phyloP scores from a whole-genome alignment of 352 stramenopile species.

The Globisporangium echinulatum region DNA sequence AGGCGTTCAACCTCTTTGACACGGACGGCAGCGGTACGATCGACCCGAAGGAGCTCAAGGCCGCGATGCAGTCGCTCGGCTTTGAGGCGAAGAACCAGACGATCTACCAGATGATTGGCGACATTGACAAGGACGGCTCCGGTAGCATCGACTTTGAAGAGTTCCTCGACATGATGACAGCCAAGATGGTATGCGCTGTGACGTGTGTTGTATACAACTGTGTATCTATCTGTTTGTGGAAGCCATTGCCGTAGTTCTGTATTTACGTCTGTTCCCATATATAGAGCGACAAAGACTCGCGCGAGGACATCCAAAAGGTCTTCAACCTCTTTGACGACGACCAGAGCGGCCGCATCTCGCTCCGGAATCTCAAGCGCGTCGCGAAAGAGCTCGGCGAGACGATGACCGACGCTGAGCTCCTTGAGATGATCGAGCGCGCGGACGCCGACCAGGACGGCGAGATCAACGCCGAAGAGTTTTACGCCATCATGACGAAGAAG shows the following conservation, averaged over 20 bases:
- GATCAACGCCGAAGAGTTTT: slow-evolving; percentile 97
- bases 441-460: slow-evolving; percentile 94
- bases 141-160: slow-evolving; percentile 96
- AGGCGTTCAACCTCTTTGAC: slow-evolving; percentile 97
- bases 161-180: slow-evolving; percentile 97
- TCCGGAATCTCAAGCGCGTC: slow-evolving; percentile 96
- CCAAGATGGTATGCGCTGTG: slow-evolving; percentile 78
- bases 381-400: slow-evolving; percentile 98
- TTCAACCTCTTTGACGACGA: slow-evolving; percentile 98
- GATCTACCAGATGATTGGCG: slow-evolving; percentile 96
- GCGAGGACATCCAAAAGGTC: slow-evolving; percentile 95
- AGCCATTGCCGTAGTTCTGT: too few species aligned
- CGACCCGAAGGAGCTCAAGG: slow-evolving; percentile 96
- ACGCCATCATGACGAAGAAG: slow-evolving; percentile 98
- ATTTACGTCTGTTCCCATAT: too few species aligned
- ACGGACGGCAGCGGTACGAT: slow-evolving; percentile 95
- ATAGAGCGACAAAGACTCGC: slow-evolving; percentile 91
- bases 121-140: slow-evolving; percentile 95
- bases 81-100: slow-evolving; percentile 97
- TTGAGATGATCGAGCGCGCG: slow-evolving; percentile 99
- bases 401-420: slow-evolving; percentile 98
- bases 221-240: not conserved
- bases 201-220: not conserved
- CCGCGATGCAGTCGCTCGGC: slow-evolving; percentile 94
- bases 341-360: slow-evolving; percentile 95